Conservation (phyloP, 2,329 filamentous ascomycete genomes). For the Penicillium sp. region DNA sequence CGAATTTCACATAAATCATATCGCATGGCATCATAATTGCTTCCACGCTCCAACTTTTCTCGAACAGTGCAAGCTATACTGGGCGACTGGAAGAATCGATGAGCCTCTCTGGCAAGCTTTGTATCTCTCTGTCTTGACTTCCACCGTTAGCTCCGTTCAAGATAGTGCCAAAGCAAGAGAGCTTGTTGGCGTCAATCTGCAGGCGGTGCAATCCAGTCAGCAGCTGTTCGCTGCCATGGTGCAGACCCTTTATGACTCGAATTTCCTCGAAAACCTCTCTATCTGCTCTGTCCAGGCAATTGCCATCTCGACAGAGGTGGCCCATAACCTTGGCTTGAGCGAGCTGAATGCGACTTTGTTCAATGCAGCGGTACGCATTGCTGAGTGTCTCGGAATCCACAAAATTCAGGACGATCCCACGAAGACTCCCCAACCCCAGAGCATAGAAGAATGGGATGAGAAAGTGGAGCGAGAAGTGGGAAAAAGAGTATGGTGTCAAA, state of each 20-base stretch:
- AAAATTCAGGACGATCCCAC: slow-evolving; percentile 23
- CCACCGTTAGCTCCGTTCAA: slow-evolving; percentile 25
- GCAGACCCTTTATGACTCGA: slow-evolving; percentile 30
- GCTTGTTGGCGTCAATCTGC: slow-evolving; percentile 18
- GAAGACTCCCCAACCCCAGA: slow-evolving; percentile 5
- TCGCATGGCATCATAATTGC: slow-evolving; percentile 28
- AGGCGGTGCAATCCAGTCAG: slow-evolving; percentile 23
- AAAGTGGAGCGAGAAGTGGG: slow-evolving; percentile 34
- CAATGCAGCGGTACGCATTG: slow-evolving; percentile 36
- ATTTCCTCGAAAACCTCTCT: slow-evolving; percentile 34
- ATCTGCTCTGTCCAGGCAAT: slow-evolving; percentile 37
- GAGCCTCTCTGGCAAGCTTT: slow-evolving; percentile 27
- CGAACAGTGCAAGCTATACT: slow-evolving; percentile 26
- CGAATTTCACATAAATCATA: slow-evolving; percentile 22
- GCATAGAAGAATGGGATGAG: slow-evolving; percentile 25
- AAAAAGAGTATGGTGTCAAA: slow-evolving; percentile 38
- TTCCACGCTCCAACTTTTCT: slow-evolving; percentile 27
- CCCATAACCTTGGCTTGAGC: slow-evolving; percentile 39
- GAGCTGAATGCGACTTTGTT: slow-evolving; percentile 37
- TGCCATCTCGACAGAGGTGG: slow-evolving; percentile 38
- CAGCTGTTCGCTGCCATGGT: slow-evolving; percentile 35
- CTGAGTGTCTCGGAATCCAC: slow-evolving; percentile 31
- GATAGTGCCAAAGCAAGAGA: slow-evolving; percentile 22
- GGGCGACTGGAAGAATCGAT: slow-evolving; percentile 23
- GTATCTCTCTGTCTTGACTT: slow-evolving; percentile 24